These are phyloP conservation scores for Aspergillus cejpii DNA, from an alignment of 2,329 filamentous ascomycete genomes.

Conservation along the genomic window DNA sequence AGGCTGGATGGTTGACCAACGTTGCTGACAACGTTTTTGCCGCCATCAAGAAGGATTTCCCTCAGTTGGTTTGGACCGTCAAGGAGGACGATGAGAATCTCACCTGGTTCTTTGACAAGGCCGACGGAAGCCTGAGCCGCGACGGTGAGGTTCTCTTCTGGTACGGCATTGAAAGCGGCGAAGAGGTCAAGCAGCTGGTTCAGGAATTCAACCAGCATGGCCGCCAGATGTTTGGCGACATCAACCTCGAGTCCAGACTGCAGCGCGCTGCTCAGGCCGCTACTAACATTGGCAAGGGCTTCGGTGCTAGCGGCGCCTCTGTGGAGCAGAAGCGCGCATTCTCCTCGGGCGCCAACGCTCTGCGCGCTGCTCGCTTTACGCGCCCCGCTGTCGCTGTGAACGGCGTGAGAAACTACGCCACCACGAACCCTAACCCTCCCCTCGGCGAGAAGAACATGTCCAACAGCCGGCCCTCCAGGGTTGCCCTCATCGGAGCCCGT, in stretches of 20 bases:
- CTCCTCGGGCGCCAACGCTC: conserved; percentile 50
- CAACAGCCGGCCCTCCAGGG: conserved; percentile 67
- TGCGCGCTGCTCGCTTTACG: conserved; percentile 32
- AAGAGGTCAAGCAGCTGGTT: conserved; percentile 76
- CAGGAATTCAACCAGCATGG: conserved; percentile 78
- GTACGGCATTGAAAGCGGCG: conserved; percentile 78
- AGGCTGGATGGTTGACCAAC: conserved; percentile 89
- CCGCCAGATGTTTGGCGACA: conserved; percentile 78
- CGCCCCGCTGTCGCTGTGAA: conserved; percentile 27
- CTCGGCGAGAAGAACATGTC: conserved; percentile 82
- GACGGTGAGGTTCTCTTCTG: conserved; percentile 91
- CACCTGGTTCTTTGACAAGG: conserved; percentile 97
- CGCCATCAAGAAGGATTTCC: conserved; percentile 87
- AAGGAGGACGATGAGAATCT: conserved; percentile 93
- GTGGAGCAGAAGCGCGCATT: conserved; percentile 60
- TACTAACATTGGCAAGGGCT: conserved; percentile 48
- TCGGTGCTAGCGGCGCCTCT: conserved; percentile 43
- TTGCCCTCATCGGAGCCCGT: conserved; percentile 83
- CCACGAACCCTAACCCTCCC: conserved; percentile 76
- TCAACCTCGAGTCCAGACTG: conserved; percentile 80
- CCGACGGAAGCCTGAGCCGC: conserved; percentile 80
- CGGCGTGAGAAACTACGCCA: conserved; percentile 37
- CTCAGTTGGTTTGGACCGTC: conserved; percentile 91
- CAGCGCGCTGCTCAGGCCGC: conserved; percentile 68
- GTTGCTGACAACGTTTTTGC: conserved; percentile 92